A percentile compares a stretch with the other conserved stretches of the same genome.
Conservation (phyloP, 129 eudicot genomes). For the Dittrichia graveolens region DNA sequence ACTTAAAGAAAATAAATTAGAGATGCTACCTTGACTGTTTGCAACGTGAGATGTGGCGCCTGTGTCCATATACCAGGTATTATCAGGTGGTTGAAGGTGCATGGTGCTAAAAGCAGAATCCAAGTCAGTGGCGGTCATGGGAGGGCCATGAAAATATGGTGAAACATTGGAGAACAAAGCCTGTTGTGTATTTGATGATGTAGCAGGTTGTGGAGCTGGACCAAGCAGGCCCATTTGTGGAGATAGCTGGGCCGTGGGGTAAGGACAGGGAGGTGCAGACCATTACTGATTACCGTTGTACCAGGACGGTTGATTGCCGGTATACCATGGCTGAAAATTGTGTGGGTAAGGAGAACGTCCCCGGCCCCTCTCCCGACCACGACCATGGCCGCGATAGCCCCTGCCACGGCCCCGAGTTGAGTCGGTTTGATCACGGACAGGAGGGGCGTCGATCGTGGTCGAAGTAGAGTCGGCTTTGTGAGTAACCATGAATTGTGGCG, state of each 20-base stretch:
- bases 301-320: neutral
- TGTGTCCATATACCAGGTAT: neutral
- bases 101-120: neutral
- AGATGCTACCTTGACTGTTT: neutral
- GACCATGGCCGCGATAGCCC: no score
- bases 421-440: no score
- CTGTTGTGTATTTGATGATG: neutral
- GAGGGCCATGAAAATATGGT: neutral
- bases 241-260: no score
- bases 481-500: neutral
- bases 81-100: neutral
- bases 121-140: neutral
- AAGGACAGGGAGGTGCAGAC: no score
- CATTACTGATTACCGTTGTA: neutral
- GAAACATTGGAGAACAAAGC: no score
- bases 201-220: no score
- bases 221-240: no score
- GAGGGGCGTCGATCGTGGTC: no score
- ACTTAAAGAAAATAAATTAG: neutral
- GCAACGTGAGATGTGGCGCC: neutral
- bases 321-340: neutral
- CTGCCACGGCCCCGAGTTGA: no score
- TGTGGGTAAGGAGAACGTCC: neutral
- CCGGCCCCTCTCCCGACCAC: no score
- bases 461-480: no score